Evolutionary conservation across 2,329 filamentous ascomycete genomes (phyloP), one percentile per base, ranked within the genome.

Genomic region (Capronia coronata): DNA sequence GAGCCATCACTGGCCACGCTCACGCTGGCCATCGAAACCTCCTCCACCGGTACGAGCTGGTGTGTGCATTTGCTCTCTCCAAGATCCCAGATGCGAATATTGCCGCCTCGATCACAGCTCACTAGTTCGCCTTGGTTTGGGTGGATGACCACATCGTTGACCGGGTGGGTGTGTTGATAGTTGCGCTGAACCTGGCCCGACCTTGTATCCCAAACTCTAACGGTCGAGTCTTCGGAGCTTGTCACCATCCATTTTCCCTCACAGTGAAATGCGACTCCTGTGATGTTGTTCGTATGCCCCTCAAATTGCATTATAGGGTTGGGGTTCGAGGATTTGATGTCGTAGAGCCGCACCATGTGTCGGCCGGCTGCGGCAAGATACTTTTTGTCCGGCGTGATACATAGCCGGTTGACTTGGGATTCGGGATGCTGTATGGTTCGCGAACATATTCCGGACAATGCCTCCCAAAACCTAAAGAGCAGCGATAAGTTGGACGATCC

Each of bases 171-270:
- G 66, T 98, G 93, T 59, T 80, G 84, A 67, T 98, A 98, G 69
- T 91, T 95, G 47, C 93, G 81, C 70, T 98, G 93, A 47, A 97
- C 82, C 50, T 79, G 83, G 39, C 87, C 91, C 10, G 79, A 86
- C 40, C 90, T 76, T 3, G 89, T 95, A 67, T 96, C 91, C 90
- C 90, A 96, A 57, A 96, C 94, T 75, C 94, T 94, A 64, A 96
- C 90, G 0, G 88, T 94, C 62, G 90, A 87, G 65, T 98, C 93
- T 69, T 98, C 93, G 40, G 87, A 94, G 68, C 86, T 94, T 8
- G 93, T 98, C 14, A 97, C 93, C 87, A 98, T 96, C 93, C 93
- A 98, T 72, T 98, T 98, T 9, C 91, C 90, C 69, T 98, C 93
- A 67, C 91, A 97, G 68, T 98, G 93, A 67, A 98, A 98, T 9